Conservation (phyloP, 2,329 filamentous ascomycete genomes). For the Dissoconium aciculare region DNA sequence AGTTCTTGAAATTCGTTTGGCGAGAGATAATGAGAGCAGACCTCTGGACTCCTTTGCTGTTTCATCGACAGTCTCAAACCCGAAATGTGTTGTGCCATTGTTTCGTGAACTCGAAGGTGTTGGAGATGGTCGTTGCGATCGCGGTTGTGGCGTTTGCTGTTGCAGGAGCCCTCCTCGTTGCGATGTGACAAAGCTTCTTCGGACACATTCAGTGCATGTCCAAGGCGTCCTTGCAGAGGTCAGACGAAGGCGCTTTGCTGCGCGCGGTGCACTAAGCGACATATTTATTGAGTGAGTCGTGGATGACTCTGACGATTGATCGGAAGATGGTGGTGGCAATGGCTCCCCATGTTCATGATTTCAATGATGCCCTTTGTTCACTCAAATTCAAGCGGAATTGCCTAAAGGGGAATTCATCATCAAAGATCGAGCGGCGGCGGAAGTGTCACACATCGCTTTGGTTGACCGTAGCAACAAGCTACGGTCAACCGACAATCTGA, state of each 20-base stretch:
- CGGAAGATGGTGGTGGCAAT: too few species aligned
- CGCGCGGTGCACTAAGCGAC: constrained; percentile 16
- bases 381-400: too few species aligned
- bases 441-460: too few species aligned
- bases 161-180: constrained; percentile 3
- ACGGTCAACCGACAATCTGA: too few species aligned
- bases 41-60: constrained; percentile 58
- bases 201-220: constrained; percentile 14
- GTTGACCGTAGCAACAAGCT: too few species aligned
- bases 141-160: constrained; percentile 13
- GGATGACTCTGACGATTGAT: too few species aligned
- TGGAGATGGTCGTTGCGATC: constrained; percentile 22
- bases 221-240: constrained; percentile 5
- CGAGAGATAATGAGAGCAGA: too few species aligned
- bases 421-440: too few species aligned
- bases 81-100: constrained; percentile 75
- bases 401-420: too few species aligned
- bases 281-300: too few species aligned
- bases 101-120: constrained; percentile 27
- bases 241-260: constrained; percentile 21
- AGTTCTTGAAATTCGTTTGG: not conserved
- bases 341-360: too few species aligned
- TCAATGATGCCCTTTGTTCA: too few species aligned
- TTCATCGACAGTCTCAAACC: constrained; percentile 72
- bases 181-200: constrained; percentile 11